Base-by-base conservation (phyloP, 176 grass and related monocot genomes). In the Musa beccarii region DNA sequence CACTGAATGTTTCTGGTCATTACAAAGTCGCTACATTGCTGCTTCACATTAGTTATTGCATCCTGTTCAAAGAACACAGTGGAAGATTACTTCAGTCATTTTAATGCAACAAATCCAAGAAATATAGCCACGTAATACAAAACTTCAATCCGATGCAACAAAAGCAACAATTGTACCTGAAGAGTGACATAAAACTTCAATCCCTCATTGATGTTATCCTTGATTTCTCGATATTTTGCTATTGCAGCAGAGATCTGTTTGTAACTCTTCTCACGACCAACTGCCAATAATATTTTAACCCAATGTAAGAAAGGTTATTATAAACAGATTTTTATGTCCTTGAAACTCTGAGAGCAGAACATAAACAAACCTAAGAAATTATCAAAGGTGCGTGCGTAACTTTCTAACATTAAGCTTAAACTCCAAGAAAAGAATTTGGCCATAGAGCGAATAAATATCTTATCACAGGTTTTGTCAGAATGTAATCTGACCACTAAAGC, bases 1-100 rank as follows among this genome's bases (percentile, higher is more conserved):
- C 95, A 92, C 55, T 96, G 93, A 70, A 96, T 96, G 73, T 90
- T 92, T 51, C 93, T 76, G 24, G 93, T 96, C 87, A 92, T 90
- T 71, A 92, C 81, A 54, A 90, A 96, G 74, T 96, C 93, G 77
- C 89, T 85, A 79, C 93, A 92, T 53, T 96, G 89, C 79, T 96
- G 87, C 79, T 92, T 92, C 81, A 90, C 85, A 75, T 68, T 90
- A 64, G 78, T 83, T 85, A 92, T 92, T 81, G 93, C 93, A 34
- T 92, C 93, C 93, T 96, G 83, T 84, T 77, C 29, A 72, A 28
- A 72, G 52, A 77, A 63, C 43, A 78, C 10, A 65, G 9, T 74
- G 26, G 76, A 78, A 73, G 51, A 76, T 50, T 7, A 20, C 11
- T 49, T 70, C 24, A 19, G 13, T 24, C 61, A 49, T 28, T 20